Evolutionary conservation across 805 yeast genomes (phyloP), one percentile per base, ranked within the genome.

Genomic region (Candida vaughaniae): DNA sequence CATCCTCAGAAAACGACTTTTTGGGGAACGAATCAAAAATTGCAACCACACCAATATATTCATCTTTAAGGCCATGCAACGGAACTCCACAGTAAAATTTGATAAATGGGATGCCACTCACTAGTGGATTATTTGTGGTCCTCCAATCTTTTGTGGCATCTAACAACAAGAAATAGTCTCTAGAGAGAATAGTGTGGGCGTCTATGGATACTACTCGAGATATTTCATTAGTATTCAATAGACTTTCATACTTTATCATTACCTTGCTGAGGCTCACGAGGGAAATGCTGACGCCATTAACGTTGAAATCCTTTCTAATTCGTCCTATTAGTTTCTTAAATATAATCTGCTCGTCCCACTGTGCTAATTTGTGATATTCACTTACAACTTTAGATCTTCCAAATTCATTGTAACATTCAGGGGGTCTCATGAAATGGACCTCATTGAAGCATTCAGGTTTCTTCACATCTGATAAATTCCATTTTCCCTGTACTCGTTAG

Each of bases 61-160:
- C 63, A 3, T 69, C 72, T 7, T 64, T 51, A 0, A 71, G 56
- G 2, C 33, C 30, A 10, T 49, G 41, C 1, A 66, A 41, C 0
- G 87, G 86, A 4, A 79, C 85, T 0, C 85, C 86, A 23, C 79
- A 73, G 53, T 82, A 85, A 49, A 81, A 81, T 38, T 59, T 66
- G 35, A 84, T 74, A 39, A 61, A 59, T 0, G 91, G 89, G 0
- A 69, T 63, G 0, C 81, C 80, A 15, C 67, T 73, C 1, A 85
- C 85, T 32, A 82, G 63, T 0, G 91, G 91, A 48, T 78, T 81
- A 27, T 64, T 60, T 12, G 58, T 49, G 3, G 81, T 73, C 53
- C 95, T 66, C 93, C 95, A 85, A 52, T 85, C 95, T 23, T 62
- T 60, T 4, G 77, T 55, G 2, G 89, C 80, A 53, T 84, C 85